Evolutionary conservation across 768 basidiomycete genomes (phyloP), one percentile per base, ranked within the genome.

Genomic region (Rickenella mellea): DNA sequence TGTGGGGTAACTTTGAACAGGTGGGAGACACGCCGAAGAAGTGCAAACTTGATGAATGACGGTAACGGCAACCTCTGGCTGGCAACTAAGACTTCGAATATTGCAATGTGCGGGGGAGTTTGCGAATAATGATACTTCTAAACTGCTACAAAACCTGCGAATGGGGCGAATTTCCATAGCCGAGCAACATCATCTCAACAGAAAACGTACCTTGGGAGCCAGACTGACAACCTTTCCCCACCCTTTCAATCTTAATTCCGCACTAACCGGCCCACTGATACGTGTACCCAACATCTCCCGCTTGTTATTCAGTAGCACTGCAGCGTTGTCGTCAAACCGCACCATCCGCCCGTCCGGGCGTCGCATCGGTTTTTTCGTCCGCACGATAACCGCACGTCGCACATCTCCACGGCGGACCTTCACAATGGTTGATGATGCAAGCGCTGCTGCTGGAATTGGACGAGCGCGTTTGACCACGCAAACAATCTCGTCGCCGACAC

Each of bases 301-400:
- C 68, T 98, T 98, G 69, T 89, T 89, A 62, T 98, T 97, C 44
- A 98, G 61, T 27, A 98, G 64, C 5, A 97, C 91, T 7, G 80
- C 90, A 1, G 94, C 94, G 55, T 97, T 97, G 71, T 97, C 94
- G 64, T 97, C 94, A 62, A 97, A 98, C 33, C 86, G 71, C 49
- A 97, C 70, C 52, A 76, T 70, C 22, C 89, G 74, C 11, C 94
- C 94, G 62, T 97, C 94, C 17, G 91, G 81, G 56, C 94, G 69
- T 30, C 78, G 73, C 4, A 90, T 83, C 19, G 78, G 61, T 62
- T 96, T 94, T 53, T 78, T 76, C n/a, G 90, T 92, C 27, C 94
- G 80, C 7, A 98, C 94, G 42, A 98, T 86, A 50, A 98, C 83
- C 0, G 94, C 94, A 50, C 91, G 78, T n/a, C 91, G 80, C 31